A percentile compares a stretch with the other conserved stretches of the same genome.
These are phyloP conservation scores for Aspergillus sp. DNA, from an alignment of 2,329 filamentous ascomycete genomes.

Conservation along the genomic window DNA sequence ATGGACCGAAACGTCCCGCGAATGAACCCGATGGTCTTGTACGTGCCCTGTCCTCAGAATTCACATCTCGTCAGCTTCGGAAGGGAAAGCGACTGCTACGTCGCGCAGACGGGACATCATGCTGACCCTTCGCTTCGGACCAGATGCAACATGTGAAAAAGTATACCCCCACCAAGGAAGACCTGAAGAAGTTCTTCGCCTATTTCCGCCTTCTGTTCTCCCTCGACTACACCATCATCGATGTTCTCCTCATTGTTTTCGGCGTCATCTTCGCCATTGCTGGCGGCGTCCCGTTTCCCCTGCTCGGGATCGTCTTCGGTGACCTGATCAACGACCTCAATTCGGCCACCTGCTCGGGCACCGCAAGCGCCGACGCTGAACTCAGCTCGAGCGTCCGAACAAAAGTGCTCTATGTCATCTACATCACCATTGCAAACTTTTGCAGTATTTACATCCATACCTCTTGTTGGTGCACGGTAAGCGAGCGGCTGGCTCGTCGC, in stretches of 20 bases:
- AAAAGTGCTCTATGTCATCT: slow-evolving; percentile 62
- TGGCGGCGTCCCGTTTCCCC: slow-evolving; percentile 38
- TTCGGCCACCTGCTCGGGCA: slow-evolving; percentile 24
- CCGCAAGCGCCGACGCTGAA: slow-evolving; percentile 7
- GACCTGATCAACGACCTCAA: slow-evolving; percentile 41
- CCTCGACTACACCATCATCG: slow-evolving; percentile 25
- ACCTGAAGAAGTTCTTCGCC: slow-evolving; percentile 18
- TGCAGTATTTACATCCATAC: slow-evolving; percentile 64
- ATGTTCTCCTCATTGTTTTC: slow-evolving; percentile 26
- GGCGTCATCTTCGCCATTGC: slow-evolving; percentile 34
- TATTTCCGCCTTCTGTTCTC: slow-evolving; percentile 27
- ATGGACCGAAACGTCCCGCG: slow-evolving; percentile 3
- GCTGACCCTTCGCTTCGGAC: neutral
- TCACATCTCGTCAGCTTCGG: too few relatives aligned
- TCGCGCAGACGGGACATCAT: neutral
- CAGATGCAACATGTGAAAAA: slow-evolving; percentile 14
- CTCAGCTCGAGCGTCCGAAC: slow-evolving; percentile 24
- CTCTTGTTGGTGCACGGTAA: slow-evolving; percentile 62
- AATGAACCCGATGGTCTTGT: slow-evolving; percentile 3
- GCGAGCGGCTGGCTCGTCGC: slow-evolving; percentile 62
- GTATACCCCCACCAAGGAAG: slow-evolving; percentile 19
- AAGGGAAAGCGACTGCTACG: too few relatives aligned
- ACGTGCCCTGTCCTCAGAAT: neutral
- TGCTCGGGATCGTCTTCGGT: slow-evolving; percentile 41
- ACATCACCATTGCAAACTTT: slow-evolving; percentile 64